phyloP scores from a whole-genome alignment of 1,139 yeast species.

The Kodamaea suecica region DNA sequence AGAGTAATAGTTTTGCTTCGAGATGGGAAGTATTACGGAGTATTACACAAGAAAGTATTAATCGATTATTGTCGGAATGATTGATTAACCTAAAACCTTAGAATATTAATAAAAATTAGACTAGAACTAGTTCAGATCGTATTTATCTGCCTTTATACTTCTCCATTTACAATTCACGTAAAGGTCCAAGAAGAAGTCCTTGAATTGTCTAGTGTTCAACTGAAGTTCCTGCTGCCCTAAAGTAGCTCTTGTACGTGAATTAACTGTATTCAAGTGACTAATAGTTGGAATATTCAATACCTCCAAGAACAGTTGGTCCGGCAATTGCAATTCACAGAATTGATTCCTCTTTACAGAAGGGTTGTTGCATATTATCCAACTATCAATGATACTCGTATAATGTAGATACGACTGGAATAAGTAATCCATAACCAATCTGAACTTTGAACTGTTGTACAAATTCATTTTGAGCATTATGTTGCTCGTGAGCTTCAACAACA shows the following conservation, averaged over 20 bases:
- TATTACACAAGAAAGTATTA: constrained; percentile 54
- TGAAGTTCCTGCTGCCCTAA: background rate
- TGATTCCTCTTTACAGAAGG: background rate
- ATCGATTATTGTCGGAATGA: constrained; percentile 41
- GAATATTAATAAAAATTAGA: no score
- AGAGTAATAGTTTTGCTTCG: constrained; percentile 50
- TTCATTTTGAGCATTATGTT: constrained; percentile 7
- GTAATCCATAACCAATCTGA: constrained; percentile 8
- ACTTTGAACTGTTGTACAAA: constrained; percentile 5
- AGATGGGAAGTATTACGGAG: constrained; percentile 50
- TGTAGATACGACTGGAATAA: constrained; percentile 8
- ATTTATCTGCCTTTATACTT: no score
- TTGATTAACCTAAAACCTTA: no score
- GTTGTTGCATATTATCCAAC: background rate
- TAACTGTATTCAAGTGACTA: background rate
- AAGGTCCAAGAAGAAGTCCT: constrained; percentile 3
- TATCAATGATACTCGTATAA: constrained; percentile 1
- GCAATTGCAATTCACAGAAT: constrained; percentile 4
- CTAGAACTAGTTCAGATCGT: no score
- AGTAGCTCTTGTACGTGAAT: background rate
- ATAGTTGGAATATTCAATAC: constrained; percentile 3
- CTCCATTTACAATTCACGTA: constrained; percentile 7
- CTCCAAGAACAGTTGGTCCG: constrained; percentile 3
- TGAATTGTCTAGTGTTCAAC: constrained; percentile 5
- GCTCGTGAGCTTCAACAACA: constrained; percentile 9